Evolutionary conservation across 441 rosid genomes (phyloP), one percentile per base, ranked within the genome.

Genomic region (Isatis lusitanica): DNA sequence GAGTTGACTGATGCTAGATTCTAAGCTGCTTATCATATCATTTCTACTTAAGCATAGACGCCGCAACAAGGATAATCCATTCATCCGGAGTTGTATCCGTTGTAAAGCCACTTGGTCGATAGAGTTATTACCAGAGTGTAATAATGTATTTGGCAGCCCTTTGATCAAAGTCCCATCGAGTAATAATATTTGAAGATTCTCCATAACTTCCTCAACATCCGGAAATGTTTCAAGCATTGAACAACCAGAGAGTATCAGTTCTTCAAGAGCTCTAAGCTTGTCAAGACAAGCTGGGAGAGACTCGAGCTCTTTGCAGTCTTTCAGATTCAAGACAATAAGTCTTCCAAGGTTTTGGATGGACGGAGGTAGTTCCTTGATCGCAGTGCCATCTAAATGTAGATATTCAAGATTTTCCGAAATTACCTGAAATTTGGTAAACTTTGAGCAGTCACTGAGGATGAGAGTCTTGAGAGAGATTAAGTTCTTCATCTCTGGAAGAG

Each of bases 181-280:
- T 18, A 26, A 30, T 4, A 75, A 26, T 18, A 42, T 47, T 28
- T 53, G 42, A 7, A 39, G 1, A 28, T 5, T 17, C 10, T 33
- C 31, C 68, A 65, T 33, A 28, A 3, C 15, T 11, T 67, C 62
- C 4, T 26, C 13, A 26, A 59, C 9, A 2, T 70, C 63, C 2
- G 65, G 42, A 53, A 68, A 47, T 38, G 24, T 21, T 44, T 0
- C 15, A 65, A 68, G 59, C 67, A 9, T 43, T 16, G 17, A n/a
- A 50, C 84, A 74, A 9, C 48, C 33, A n/a, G 44, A 50, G 26
- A 71, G 60, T 24, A 36, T 50, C 3, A 48, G 31, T 35, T 60
- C 75, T 61, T 58, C 6, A 8, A 74, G 36, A 31, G 44, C 9
- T 9, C 4, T 70, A 35, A 74, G 61, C 57, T 47, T 17, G 58